Evolutionary conservation across 352 stramenopile species (phyloP), one percentile per base, ranked within the genome.

Genomic region (Phytopythium litorale): DNA sequence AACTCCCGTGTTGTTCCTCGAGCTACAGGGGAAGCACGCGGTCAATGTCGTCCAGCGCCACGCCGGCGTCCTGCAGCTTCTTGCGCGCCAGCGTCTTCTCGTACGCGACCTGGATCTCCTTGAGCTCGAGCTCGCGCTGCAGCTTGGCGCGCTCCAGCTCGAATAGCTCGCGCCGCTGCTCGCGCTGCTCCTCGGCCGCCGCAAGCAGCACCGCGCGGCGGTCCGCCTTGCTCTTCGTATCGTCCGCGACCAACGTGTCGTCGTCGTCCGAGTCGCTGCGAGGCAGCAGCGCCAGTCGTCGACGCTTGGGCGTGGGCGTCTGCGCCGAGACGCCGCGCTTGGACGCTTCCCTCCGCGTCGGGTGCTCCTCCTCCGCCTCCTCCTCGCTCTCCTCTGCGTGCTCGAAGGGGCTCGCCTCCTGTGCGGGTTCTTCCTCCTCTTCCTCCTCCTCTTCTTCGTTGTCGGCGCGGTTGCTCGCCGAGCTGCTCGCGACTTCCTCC

Each of bases 31-130:
- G 71, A 38, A 86, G 35, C n/a, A 87, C 65, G 21, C 72, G 74
- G 62, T 84, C 57, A 19, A 87, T 66, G 19, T 87, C 73, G 9
- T 53, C 58, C 19, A 50, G 60, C 0, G 76, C 48, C 42, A 87
- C 66, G 7, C 77, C 77, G 1, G 70, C 77, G 42, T 75, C 55
- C 42, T 81, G 62, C 51, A 87, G 62, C 45, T 71, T 79, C 62
- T 78, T 79, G 40, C 76, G 74, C 30, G 72, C 72, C 19, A 86
- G 72, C 45, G 72, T 63, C 21, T 70, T 71, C 51, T 83, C 75
- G 51, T 74, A 65, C 15, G 65, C 60, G 3, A 81, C 57, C 33
- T 84, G 67, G 23, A 86, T 61, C 32, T 74, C 70, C 42, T 73
- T 80, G 23, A 64, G 52, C 48, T 81, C 62, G 23, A 86, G 57